Base-by-base conservation (phyloP, 2,329 filamentous ascomycete genomes). In the Fusarium sororula region DNA sequence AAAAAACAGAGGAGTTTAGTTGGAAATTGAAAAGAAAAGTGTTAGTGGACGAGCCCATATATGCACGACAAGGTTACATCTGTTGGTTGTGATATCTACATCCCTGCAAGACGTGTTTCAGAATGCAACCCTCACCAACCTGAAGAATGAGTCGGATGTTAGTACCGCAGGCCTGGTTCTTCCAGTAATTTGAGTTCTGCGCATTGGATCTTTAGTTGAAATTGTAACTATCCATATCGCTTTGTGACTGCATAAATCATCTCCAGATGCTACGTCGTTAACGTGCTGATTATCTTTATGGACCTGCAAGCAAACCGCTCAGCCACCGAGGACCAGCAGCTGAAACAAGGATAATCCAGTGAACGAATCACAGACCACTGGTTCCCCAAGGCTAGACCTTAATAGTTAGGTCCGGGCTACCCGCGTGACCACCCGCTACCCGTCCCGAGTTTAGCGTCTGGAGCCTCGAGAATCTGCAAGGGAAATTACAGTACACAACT, bases 171-270 rank as follows among this genome's bases (percentile, higher is more conserved):
- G 5, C 41, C 3, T 24, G 41, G 41, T 9, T n/a, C 22, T 42
- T 42, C 22, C 13, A 17, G 41, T 42, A 10, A 24, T 42, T 24
- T n/a, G 7, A 42, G 41, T n/a, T 42, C 41, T n/a, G 20, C 8
- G 22, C 9, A n/a, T n/a, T 50, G 8, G 6, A 50, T 50, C 10
- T 4, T 24, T 35, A 17, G 22, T 2, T 4, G 8, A 7, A 44
- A 44, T 44, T 2, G 0, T 6, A n/a, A 17, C 17, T 14, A 2
- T 44, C 41, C 0, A 4, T 7, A 44, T 7, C n/a, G 13, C 41
- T 44, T 44, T 44, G 3, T 44, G 24, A 10, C n/a, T 24, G 6
- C 17, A 15, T n/a, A 44, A 6, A 44, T 44, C 15, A 24, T 44
- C 41, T 44, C 41, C 2, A 44, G 41, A 24, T 44, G 24, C 41